Evolutionary conservation across 331 rosid genomes (phyloP).

Genomic region (Acacia concinna): DNA sequence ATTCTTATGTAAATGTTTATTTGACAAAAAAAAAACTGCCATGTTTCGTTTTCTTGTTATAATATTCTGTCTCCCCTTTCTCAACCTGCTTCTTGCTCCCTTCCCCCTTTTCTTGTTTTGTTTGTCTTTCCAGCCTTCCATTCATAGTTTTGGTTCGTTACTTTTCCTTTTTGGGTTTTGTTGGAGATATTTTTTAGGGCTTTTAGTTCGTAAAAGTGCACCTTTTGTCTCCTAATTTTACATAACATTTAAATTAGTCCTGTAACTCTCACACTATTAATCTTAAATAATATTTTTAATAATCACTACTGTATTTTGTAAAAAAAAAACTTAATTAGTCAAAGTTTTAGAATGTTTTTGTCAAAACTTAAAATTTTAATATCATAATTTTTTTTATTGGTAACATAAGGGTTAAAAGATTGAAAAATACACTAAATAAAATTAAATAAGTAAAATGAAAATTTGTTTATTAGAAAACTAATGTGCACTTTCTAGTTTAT

Average conservation of each 20-base stretch:
- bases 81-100: constrained; percentile 1
- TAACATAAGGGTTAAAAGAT: too few species aligned
- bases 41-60: not conserved
- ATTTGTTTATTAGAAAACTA: too few species aligned
- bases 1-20: not conserved
- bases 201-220: not conserved
- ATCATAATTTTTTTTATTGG: not conserved
- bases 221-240: not conserved
- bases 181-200: not conserved
- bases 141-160: not conserved
- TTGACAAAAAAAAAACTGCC: not conserved
- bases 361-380: too few species aligned
- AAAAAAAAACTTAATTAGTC: too few species aligned
- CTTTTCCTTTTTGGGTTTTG: not conserved
- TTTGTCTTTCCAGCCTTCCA: not conserved
- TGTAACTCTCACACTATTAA: too few species aligned
- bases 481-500: not conserved
- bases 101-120: not conserved
- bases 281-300: too few species aligned
- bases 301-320: too few species aligned
- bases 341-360: not conserved
- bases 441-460: too few species aligned
- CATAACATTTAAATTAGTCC: not conserved
- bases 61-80: not conserved
- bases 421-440: not conserved